These are phyloP conservation scores for Ceriops decandra DNA, from an alignment of 345 rosid species.

Conservation along the genomic window DNA sequence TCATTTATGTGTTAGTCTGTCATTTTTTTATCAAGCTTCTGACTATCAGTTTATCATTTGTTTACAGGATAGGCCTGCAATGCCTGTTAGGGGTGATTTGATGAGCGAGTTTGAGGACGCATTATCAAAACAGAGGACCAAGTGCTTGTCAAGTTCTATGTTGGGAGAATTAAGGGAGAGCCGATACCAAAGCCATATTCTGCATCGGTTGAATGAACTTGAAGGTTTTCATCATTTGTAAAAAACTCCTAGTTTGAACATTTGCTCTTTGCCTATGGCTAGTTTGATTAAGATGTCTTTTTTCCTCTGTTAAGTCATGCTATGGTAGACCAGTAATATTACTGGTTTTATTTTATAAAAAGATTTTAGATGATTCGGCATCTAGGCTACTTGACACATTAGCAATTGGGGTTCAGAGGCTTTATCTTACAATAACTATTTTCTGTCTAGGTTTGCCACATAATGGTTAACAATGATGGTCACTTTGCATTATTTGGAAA, in stretches of 20 bases:
- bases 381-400: too few relatives aligned
- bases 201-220: conserved; percentile 72
- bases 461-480: too few relatives aligned
- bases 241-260: conserved; percentile 9
- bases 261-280: background rate
- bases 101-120: conserved; percentile 81
- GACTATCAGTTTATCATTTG: conserved; percentile 14
- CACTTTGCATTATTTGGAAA: too few relatives aligned
- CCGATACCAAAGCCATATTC: conserved; percentile 52
- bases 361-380: too few relatives aligned
- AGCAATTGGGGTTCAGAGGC: too few relatives aligned
- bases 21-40: background rate
- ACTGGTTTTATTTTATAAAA: too few relatives aligned
- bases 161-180: conserved; percentile 50
- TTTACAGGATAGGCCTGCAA: conserved; percentile 39
- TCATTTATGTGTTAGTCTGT: conserved; percentile 1
- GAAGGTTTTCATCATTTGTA: conserved; percentile 53
- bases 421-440: too few relatives aligned
- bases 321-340: background rate
- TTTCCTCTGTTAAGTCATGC: background rate
- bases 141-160: conserved; percentile 50
- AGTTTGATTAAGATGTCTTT: background rate
- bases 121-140: conserved; percentile 55
- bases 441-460: too few relatives aligned
- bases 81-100: conserved; percentile 51